These are phyloP conservation scores for Grifola frondosa DNA, from an alignment of 1,284 basidiomycete species.

Conservation along the genomic window DNA sequence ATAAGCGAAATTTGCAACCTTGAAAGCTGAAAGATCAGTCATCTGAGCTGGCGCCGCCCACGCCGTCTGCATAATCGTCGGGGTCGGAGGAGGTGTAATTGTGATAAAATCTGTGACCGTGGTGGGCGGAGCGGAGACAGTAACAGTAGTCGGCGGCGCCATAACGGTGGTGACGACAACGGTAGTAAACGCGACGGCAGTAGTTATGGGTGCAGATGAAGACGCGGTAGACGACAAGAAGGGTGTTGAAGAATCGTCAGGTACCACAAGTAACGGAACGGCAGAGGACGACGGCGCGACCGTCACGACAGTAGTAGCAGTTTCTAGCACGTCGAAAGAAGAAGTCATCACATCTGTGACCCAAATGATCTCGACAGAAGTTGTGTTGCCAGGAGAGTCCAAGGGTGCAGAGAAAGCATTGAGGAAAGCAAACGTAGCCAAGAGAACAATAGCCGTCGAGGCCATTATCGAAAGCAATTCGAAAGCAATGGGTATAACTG, in stretches of 20 bases:
- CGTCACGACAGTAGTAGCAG: slow-evolving; percentile 13
- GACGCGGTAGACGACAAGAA: background rate
- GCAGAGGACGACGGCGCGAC: slow-evolving; percentile 1
- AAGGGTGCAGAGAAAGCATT: slow-evolving; percentile 17
- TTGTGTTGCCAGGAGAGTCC: slow-evolving; percentile 9
- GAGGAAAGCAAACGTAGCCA: slow-evolving; percentile 14
- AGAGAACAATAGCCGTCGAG: slow-evolving; percentile 22
- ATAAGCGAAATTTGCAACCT: slow-evolving; percentile 54
- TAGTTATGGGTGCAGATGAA: background rate
- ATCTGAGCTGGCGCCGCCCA: slow-evolving; percentile 58
- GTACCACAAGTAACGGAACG: slow-evolving; percentile 5
- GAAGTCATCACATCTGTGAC: slow-evolving; percentile 21
- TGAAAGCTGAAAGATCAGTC: slow-evolving; percentile 60
- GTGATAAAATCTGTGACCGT: slow-evolving; percentile 33
- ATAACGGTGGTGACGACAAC: slow-evolving; percentile 17
- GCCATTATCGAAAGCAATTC: slow-evolving; percentile 20
- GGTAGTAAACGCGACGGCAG: slow-evolving; percentile 1
- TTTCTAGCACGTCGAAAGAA: slow-evolving; percentile 12
- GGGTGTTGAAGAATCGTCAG: slow-evolving; percentile 5
- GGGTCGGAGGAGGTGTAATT: slow-evolving; percentile 24
- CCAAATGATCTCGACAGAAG: slow-evolving; percentile 10
- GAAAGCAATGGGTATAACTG: too few species aligned
- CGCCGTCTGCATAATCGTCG: slow-evolving; percentile 18
- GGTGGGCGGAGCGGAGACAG: slow-evolving; percentile 32
- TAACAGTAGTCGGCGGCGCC: slow-evolving; percentile 35